A percentile compares a stretch with the other conserved stretches of the same genome.
These are phyloP conservation scores for Suillus sp. DNA, from an alignment of 768 basidiomycete genomes.

Conservation along the genomic window DNA sequence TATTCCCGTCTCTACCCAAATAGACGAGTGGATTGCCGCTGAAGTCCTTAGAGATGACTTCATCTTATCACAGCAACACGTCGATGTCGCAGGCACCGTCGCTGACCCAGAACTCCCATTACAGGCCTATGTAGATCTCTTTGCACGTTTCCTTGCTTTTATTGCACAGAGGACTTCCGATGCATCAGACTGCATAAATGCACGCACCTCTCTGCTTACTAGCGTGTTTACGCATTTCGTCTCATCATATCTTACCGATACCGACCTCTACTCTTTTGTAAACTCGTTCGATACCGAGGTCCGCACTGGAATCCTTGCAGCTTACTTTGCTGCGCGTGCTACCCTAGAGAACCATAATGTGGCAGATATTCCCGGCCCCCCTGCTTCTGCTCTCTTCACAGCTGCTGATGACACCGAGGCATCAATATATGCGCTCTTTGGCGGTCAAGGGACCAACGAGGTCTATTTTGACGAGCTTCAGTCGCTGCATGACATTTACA, in stretches of 20 bases:
- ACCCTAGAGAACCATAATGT: conserved; percentile 61
- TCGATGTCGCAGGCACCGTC: conserved; percentile 58
- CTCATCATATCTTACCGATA: conserved; percentile 63
- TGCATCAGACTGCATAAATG: conserved; percentile 51
- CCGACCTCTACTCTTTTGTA: conserved; percentile 82
- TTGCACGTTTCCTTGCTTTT: conserved; percentile 82
- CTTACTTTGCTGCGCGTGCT: conserved; percentile 79
- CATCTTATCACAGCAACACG: conserved; percentile 58
- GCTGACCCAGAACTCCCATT: conserved; percentile 52
- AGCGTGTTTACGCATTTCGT: conserved; percentile 81
- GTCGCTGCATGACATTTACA: conserved; percentile 88
- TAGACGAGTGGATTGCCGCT: conserved; percentile 89
- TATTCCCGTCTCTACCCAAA: conserved; percentile 80
- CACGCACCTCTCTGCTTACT: conserved; percentile 67
- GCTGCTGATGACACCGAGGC: conserved; percentile 64
- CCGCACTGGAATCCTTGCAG: conserved; percentile 72
- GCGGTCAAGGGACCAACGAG: conserved; percentile 97
- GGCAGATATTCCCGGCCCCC: conserved; percentile 56
- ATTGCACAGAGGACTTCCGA: conserved; percentile 64
- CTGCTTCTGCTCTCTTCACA: conserved; percentile 68
- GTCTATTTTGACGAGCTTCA: conserved; percentile 98
- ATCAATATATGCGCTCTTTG: conserved; percentile 90
- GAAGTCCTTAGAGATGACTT: conserved; percentile 93
- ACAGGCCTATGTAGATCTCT: conserved; percentile 75
- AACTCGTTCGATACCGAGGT: conserved; percentile 74